These are phyloP conservation scores for Hymenoscyphus albidus DNA, from an alignment of 2,329 filamentous ascomycete genomes.

Conservation along the genomic window DNA sequence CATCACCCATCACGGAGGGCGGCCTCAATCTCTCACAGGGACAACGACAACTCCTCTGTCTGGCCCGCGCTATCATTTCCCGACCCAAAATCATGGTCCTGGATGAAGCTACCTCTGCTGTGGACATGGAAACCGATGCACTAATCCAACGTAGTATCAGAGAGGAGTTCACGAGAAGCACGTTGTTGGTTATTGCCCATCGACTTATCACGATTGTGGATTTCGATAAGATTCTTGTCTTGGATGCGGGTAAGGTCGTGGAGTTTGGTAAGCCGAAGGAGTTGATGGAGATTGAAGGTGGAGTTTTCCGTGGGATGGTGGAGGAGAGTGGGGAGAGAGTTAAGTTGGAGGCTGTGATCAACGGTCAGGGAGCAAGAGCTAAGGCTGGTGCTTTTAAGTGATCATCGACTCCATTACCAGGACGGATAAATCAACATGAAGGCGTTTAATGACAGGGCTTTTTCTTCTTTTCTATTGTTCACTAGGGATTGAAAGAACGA, in stretches of 20 bases:
- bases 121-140: slow-evolving; percentile 72
- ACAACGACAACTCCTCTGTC: slow-evolving; percentile 71
- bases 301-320: slow-evolving; percentile 59
- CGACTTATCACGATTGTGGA: slow-evolving; percentile 72
- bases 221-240: slow-evolving; percentile 69
- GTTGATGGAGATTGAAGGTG: slow-evolving; percentile 48
- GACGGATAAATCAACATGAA: too few relatives aligned
- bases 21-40: slow-evolving; percentile 73
- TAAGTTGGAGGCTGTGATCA: slow-evolving; percentile 24
- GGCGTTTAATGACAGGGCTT: too few relatives aligned
- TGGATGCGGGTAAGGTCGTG: slow-evolving; percentile 62
- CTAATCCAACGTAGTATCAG: slow-evolving; percentile 71
- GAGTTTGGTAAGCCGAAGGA: slow-evolving; percentile 65
- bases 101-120: slow-evolving; percentile 74
- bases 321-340: slow-evolving; percentile 56
- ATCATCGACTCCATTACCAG: too few relatives aligned
- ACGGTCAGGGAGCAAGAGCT: too few relatives aligned
- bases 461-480: too few relatives aligned
- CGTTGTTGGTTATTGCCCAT: slow-evolving; percentile 72
- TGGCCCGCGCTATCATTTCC: slow-evolving; percentile 68
- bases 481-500: too few relatives aligned
- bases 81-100: slow-evolving; percentile 74
- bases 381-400: too few relatives aligned
- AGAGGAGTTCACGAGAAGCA: slow-evolving; percentile 65
- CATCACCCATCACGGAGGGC: slow-evolving; percentile 63